Evolutionary conservation across 805 yeast species (phyloP).

Genomic region (Scheffersomyces ergatensis): DNA sequence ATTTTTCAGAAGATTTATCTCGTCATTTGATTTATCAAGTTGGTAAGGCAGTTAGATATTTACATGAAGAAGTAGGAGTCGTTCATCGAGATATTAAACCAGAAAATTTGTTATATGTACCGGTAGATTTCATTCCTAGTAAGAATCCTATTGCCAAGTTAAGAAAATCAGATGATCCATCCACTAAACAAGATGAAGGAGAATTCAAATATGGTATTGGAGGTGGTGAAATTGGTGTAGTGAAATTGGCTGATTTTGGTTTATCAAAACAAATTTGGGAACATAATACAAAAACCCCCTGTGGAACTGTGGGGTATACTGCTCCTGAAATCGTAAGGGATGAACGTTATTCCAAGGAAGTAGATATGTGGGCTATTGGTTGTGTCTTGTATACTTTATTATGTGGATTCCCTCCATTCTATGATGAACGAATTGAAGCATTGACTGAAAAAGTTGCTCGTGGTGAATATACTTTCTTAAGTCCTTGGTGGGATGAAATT

Average conservation of each 20-base stretch:
- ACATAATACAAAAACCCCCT: constrained; percentile 90
- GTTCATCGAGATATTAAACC: constrained; percentile 86
- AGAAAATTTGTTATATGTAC: constrained; percentile 67
- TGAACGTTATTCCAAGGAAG: constrained; percentile 87
- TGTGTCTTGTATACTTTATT: constrained; percentile 90
- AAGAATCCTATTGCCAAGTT: constrained; percentile 31
- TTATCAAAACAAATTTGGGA: constrained; percentile 87
- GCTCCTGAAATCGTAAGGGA: constrained; percentile 98
- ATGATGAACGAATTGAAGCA: constrained; percentile 74
- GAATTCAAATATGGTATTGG: constrained; percentile 76
- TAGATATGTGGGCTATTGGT: constrained; percentile 99
- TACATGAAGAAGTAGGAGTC: constrained; percentile 72
- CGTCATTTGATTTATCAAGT: constrained; percentile 65
- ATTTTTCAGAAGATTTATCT: constrained; percentile 62
- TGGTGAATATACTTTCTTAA: constrained; percentile 72
- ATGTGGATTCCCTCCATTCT: constrained; percentile 98
- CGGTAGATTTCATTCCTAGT: constrained; percentile 52
- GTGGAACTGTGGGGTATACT: constrained; percentile 98
- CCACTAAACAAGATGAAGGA: constrained; percentile 82
- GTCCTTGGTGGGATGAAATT: constrained; percentile 91
- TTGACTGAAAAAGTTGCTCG: constrained; percentile 76
- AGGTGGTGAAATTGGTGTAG: constrained; percentile 87
- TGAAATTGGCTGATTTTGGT: constrained; percentile 95
- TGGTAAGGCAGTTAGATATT: constrained; percentile 60
- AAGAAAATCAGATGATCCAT: constrained; percentile 67